Evolutionary conservation across 2,329 filamentous ascomycete species (phyloP).

Genomic region (Cordyceps fumosorosea): DNA sequence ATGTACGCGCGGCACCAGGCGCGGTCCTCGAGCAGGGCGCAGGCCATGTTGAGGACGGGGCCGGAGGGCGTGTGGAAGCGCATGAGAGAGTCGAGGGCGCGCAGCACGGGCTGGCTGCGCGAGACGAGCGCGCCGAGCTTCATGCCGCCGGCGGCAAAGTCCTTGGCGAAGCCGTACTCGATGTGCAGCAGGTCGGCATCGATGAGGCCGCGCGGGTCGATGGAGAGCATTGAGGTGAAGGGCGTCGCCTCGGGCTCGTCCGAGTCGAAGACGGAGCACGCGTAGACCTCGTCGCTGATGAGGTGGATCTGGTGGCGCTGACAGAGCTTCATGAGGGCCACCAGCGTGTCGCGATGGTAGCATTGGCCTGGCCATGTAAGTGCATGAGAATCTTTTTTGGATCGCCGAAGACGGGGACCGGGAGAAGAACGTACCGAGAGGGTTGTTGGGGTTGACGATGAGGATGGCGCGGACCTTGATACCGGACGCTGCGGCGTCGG

Average conservation of each 20-base stretch:
- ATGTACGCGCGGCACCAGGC: slow-evolving; percentile 40
- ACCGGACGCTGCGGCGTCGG: slow-evolving; percentile 28
- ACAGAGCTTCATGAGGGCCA: slow-evolving; percentile 42
- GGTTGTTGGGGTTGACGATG: slow-evolving; percentile 48
- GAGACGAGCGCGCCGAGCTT: slow-evolving; percentile 43
- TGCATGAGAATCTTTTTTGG: too few species aligned
- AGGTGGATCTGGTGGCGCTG: slow-evolving; percentile 43
- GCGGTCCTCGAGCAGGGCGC: slow-evolving; percentile 40
- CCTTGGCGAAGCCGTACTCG: slow-evolving; percentile 39
- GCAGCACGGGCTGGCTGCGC: slow-evolving; percentile 24
- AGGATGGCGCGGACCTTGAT: slow-evolving; percentile 39
- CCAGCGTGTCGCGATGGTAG: slow-evolving; percentile 36
- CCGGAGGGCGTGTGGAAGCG: slow-evolving; percentile 43
- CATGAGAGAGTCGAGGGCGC: slow-evolving; percentile 31
- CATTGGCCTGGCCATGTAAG: slow-evolving; percentile 25
- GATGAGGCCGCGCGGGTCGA: slow-evolving; percentile 37
- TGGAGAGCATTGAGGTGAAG: slow-evolving; percentile 45
- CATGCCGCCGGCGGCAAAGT: slow-evolving; percentile 48
- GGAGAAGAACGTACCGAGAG: slow-evolving; percentile 30
- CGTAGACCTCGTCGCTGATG: slow-evolving; percentile 54
- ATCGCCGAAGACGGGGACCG: not conserved
- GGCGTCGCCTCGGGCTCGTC: slow-evolving; percentile 22
- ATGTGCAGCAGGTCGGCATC: slow-evolving; percentile 43
- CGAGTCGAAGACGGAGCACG: slow-evolving; percentile 40
- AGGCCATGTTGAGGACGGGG: slow-evolving; percentile 33